phyloP scores from a whole-genome alignment of 306 rosid species.

The Spatholobus suberectus region DNA sequence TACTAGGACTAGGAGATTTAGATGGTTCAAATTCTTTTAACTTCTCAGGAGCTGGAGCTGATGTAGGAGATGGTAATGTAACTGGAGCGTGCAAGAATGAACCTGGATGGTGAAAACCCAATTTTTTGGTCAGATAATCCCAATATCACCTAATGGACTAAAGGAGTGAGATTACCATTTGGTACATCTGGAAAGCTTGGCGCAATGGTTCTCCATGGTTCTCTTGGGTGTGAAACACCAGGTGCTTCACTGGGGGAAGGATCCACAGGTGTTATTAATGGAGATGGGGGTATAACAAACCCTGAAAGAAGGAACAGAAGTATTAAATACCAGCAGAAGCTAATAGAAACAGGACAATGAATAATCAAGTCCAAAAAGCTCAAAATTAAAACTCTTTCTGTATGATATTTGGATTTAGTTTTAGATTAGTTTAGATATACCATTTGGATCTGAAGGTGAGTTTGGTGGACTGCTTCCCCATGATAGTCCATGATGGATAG shows the following conservation, averaged over 20 bases:
- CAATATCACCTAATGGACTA: constrained; percentile 23
- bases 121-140: constrained; percentile 31
- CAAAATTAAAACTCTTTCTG: constrained; percentile 17
- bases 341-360: background rate
- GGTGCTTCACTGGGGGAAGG: constrained; percentile 57
- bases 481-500: constrained; percentile 49
- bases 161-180: constrained; percentile 56
- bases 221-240: constrained; percentile 36
- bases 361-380: constrained; percentile 3
- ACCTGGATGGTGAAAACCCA: constrained; percentile 56
- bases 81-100: constrained; percentile 53
- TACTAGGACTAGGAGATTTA: constrained; percentile 57
- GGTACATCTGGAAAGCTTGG: constrained; percentile 58
- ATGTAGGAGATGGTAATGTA: constrained; percentile 50
- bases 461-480: constrained; percentile 56
- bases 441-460: constrained; percentile 45
- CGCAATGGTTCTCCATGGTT: constrained; percentile 45
- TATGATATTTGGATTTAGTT: background rate
- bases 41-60: constrained; percentile 52
- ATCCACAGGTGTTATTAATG: constrained; percentile 47
- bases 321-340: background rate
- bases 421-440: constrained; percentile 34
- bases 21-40: constrained; percentile 53
- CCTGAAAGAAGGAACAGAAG: constrained; percentile 49
- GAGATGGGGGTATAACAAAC: constrained; percentile 60